Evolutionary conservation across 2,329 filamentous ascomycete species (phyloP), one percentile per base, ranked within the genome.

Genomic region (Sclerotinia minor): DNA sequence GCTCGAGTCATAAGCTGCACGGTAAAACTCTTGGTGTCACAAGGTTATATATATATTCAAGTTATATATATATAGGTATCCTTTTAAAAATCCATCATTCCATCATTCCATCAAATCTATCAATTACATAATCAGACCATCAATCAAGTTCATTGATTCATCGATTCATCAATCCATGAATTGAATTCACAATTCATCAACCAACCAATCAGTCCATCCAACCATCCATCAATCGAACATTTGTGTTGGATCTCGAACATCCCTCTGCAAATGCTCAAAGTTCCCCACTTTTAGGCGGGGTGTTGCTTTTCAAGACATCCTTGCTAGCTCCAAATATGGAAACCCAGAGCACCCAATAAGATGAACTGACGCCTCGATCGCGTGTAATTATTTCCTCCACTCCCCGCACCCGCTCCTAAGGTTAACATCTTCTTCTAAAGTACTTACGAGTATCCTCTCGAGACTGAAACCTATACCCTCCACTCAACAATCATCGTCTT

Each of bases 181-280:
- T n/a, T n/a, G n/a, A n/a, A n/a, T n/a, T n/a, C n/a, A n/a, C 35
- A 35, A 32, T 32, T 32, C 29, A 32, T 32, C 29, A 32, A 32
- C 29, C 29, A 35, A 38, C 4, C 35, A 13, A 38, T 13, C 35
- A 32, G 44, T 24, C 17, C 11, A 41, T 58, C 21, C 17, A 38
- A 41, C 55, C 55, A 44, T 58, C 55, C 55, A 26, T 44, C 35
- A 38, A 41, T 58, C 35, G 52, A 58, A 24, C 55, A 21, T 38
- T 58, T 41, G 11, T 38, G 11, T 58, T 19, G 3, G 38, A 59
- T 59, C 55, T 54, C 52, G 53, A 55, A 55, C 53, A 35, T 55
- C 52, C 53, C 35, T 38, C 38, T 41, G 2, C 13, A 55, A 55
- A 55, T 55, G 19, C 53, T n/a, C 35, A 26, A 35, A 35, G 53